phyloP scores from a whole-genome alignment of 2,329 filamentous ascomycete species.

The Volutella citrinella region DNA sequence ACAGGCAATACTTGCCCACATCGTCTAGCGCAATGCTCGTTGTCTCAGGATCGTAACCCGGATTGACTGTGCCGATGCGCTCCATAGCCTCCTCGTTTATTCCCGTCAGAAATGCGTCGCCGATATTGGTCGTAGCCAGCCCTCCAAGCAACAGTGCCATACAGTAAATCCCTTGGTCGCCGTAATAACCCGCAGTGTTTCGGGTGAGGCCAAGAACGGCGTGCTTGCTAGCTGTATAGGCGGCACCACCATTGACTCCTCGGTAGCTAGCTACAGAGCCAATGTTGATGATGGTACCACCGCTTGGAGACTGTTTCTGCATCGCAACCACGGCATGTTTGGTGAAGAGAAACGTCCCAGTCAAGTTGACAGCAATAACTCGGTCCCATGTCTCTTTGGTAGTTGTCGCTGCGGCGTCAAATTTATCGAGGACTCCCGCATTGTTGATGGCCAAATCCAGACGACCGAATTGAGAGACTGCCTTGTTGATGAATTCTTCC shows the following conservation, averaged over 20 bases:
- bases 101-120: constrained; percentile 34
- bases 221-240: constrained; percentile 52
- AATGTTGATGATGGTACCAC: constrained; percentile 51
- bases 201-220: constrained; percentile 50
- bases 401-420: constrained; percentile 47
- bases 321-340: constrained; percentile 43
- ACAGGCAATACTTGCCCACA: constrained; percentile 37
- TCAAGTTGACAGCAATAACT: constrained; percentile 54
- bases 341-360: constrained; percentile 48
- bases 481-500: constrained; percentile 16
- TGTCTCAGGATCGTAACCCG: constrained; percentile 25
- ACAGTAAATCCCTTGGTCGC: constrained; percentile 49
- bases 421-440: constrained; percentile 53
- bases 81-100: constrained; percentile 30
- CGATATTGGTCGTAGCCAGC: constrained; percentile 53
- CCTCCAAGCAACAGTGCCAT: constrained; percentile 47
- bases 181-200: constrained; percentile 55
- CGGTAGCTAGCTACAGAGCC: constrained; percentile 41
- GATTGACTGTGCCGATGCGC: constrained; percentile 21
- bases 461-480: constrained; percentile 17
- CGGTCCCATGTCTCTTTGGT: constrained; percentile 46
- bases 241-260: constrained; percentile 38
- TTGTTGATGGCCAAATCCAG: constrained; percentile 54
- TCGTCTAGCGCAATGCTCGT: constrained; percentile 27
- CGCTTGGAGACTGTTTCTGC: constrained; percentile 14